These are phyloP conservation scores for Psilocybe azurescens DNA, from an alignment of 768 basidiomycete genomes.

Conservation along the genomic window DNA sequence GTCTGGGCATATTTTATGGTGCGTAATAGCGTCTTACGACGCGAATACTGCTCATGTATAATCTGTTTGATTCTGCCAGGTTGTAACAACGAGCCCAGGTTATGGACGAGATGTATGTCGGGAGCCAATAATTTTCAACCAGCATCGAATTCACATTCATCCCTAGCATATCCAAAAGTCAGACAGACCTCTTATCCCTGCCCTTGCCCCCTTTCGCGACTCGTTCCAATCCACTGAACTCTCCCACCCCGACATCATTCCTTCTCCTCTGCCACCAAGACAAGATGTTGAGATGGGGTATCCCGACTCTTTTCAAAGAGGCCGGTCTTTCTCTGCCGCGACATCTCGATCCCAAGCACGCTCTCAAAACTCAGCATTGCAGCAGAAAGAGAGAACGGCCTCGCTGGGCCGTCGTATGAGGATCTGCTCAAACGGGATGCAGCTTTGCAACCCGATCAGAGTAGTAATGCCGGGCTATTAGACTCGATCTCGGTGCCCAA, in stretches of 20 bases:
- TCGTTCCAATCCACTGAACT: slow-evolving; percentile 21
- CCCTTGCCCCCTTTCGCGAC: slow-evolving; percentile 12
- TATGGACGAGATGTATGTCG: slow-evolving; percentile 65
- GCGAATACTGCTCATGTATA: slow-evolving; percentile 4
- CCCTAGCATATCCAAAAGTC: slow-evolving; percentile 21
- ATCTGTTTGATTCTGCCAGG: slow-evolving; percentile 39
- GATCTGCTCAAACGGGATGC: slow-evolving; percentile 31
- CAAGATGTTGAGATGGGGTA: slow-evolving; percentile 19
- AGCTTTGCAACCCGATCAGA: slow-evolving; percentile 4
- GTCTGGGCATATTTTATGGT: slow-evolving; percentile 84
- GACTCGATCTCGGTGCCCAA: slow-evolving; percentile 15
- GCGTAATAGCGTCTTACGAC: slow-evolving; percentile 22
- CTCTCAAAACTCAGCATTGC: slow-evolving; percentile 6
- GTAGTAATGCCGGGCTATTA: slow-evolving; percentile 11
- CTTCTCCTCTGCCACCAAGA: neutral
- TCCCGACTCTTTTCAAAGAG: slow-evolving; percentile 17
- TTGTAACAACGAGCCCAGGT: slow-evolving; percentile 71
- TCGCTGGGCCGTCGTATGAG: slow-evolving; percentile 51
- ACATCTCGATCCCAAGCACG: slow-evolving; percentile 11
- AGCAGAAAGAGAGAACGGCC: slow-evolving; percentile 28
- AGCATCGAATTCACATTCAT: neutral
- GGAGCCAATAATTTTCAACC: neutral
- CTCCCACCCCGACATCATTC: slow-evolving; percentile 10
- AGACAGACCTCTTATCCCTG: slow-evolving; percentile 25
- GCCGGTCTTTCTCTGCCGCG: slow-evolving; percentile 14